Evolutionary conservation across 2,329 filamentous ascomycete genomes (phyloP).

Genomic region (Purpureocillium lavendulum): DNA sequence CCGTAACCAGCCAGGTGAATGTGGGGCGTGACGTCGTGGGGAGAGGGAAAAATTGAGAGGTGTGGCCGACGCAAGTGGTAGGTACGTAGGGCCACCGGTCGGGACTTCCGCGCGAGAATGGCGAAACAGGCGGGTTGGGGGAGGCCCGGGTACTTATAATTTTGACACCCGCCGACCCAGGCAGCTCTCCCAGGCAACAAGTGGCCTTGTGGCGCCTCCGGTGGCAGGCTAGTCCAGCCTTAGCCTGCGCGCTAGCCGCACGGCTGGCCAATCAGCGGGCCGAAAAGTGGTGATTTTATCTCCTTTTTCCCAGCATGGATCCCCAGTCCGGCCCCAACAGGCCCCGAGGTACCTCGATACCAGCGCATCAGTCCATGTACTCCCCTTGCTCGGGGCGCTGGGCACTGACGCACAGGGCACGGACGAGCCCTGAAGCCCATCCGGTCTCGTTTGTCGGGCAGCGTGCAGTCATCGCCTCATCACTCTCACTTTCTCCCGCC

Average conservation of each 20-base stretch:
- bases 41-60: conserved; percentile 23
- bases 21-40: conserved; percentile 24
- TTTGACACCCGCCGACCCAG: conserved; percentile 30
- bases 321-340: conserved; percentile 21
- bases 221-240: conserved; percentile 28
- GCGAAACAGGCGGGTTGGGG: conserved; percentile 42
- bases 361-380: conserved; percentile 16
- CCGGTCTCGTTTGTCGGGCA: background rate
- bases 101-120: conserved; percentile 46
- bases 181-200: conserved; percentile 34
- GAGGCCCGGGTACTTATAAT: conserved; percentile 49
- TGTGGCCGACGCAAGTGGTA: conserved; percentile 36
- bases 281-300: conserved; percentile 26
- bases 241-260: conserved; percentile 25
- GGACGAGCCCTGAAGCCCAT: conserved; percentile 4
- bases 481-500: too few species aligned
- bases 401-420: conserved; percentile 4
- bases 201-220: conserved; percentile 34
- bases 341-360: conserved; percentile 29
- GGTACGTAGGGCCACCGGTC: conserved; percentile 47
- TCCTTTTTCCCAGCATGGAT: conserved; percentile 24
- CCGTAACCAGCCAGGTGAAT: conserved; percentile 13
- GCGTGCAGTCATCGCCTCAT: background rate
- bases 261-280: conserved; percentile 28
- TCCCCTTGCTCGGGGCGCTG: background rate